These are phyloP conservation scores for Cladorrhinum samala DNA, from an alignment of 495 filamentous ascomycete genomes.

Conservation along the genomic window DNA sequence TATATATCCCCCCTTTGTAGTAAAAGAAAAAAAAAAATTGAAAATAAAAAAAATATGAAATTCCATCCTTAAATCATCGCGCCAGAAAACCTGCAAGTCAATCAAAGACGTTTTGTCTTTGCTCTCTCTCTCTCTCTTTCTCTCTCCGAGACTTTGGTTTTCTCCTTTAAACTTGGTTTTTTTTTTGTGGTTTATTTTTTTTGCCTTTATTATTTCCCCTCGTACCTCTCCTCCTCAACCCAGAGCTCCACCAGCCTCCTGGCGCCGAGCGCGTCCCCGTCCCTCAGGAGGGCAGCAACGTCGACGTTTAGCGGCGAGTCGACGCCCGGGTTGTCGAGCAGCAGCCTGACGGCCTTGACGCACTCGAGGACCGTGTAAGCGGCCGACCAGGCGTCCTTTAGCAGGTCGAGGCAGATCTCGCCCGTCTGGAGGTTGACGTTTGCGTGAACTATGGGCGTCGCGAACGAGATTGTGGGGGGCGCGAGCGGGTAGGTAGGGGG, in stretches of 20 bases:
- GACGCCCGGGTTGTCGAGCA: slow-evolving; percentile 68
- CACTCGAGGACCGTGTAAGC: slow-evolving; percentile 74
- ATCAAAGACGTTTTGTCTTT: too few species aligned
- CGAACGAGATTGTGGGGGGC: slow-evolving; percentile 72
- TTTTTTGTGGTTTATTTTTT: too few species aligned
- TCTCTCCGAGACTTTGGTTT: too few species aligned
- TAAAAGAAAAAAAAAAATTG: too few species aligned
- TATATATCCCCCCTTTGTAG: too few species aligned
- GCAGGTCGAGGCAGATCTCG: slow-evolving; percentile 87
- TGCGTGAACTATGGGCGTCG: slow-evolving; percentile 76
- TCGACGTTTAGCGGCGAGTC: slow-evolving; percentile 89
- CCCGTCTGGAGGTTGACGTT: slow-evolving; percentile 78
- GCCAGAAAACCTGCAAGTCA: too few species aligned
- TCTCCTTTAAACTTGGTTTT: too few species aligned
- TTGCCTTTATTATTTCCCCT: slow-evolving; percentile 28
- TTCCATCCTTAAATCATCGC: too few species aligned
- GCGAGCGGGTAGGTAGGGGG: slow-evolving; percentile 71
- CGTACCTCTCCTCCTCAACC: slow-evolving; percentile 50
- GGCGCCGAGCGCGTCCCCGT: slow-evolving; percentile 69
- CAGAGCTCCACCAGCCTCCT: slow-evolving; percentile 78
- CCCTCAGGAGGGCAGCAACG: slow-evolving; percentile 68
- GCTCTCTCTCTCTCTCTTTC: too few species aligned
- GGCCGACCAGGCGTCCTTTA: slow-evolving; percentile 77
- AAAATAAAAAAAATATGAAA: too few species aligned
- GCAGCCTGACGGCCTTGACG: slow-evolving; percentile 68